phyloP scores from a whole-genome alignment of 2,329 filamentous ascomycete genomes.

The Aulographum hederae region DNA sequence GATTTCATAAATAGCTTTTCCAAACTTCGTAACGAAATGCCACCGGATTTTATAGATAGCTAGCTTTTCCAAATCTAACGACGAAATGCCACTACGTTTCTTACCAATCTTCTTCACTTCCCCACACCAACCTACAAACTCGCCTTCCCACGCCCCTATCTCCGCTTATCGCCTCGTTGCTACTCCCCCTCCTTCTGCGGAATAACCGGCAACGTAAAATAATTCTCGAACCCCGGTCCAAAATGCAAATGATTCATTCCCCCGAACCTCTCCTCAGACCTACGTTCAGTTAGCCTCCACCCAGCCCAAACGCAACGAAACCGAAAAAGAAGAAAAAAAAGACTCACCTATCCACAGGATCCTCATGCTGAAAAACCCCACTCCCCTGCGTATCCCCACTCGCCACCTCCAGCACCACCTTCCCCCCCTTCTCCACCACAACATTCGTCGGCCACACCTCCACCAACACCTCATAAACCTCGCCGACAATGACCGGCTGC shows the following conservation, averaged over 20 bases:
- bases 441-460: conserved; percentile 6
- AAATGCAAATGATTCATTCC: conserved; percentile 37
- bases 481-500: conserved; percentile 32
- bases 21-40: too few species aligned
- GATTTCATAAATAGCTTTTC: too few species aligned
- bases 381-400: conserved; percentile 41
- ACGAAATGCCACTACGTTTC: too few species aligned
- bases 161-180: background rate
- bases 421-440: conserved; percentile 4
- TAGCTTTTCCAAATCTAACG: too few species aligned
- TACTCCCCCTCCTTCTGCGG: conserved; percentile 14
- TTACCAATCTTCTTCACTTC: too few species aligned
- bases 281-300: conserved; percentile 5
- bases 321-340: background rate
- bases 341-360: conserved; percentile 27
- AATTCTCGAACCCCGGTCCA: conserved; percentile 29
- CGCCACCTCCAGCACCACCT: conserved; percentile 2
- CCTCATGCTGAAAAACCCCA: conserved; percentile 37
- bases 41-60: too few species aligned
- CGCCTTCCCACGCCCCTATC: too few species aligned
- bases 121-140: too few species aligned
- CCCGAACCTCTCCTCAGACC: conserved; percentile 21
- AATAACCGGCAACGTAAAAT: conserved; percentile 33
- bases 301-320: too few species aligned
- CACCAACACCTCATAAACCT: conserved; percentile 41